Evolutionary conservation across 495 filamentous ascomycete species (phyloP).

Genomic region (Aspergillus homomorphus): DNA sequence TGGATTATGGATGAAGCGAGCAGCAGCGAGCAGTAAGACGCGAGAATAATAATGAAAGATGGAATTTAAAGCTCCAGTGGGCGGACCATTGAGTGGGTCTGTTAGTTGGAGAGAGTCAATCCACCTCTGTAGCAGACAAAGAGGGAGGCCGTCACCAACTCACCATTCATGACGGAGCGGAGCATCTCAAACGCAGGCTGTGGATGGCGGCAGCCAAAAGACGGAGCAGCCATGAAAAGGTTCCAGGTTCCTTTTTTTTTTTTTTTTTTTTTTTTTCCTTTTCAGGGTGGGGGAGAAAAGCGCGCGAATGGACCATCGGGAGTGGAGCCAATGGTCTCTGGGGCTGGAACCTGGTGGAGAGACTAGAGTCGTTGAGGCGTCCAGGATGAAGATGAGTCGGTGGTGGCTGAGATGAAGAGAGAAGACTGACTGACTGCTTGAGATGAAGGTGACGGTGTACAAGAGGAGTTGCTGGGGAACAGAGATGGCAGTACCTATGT

Average conservation of each 20-base stretch:
- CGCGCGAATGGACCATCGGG: slow-evolving; percentile 16
- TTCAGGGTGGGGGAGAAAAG: slow-evolving; percentile 9
- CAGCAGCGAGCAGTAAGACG: neutral
- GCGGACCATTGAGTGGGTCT: neutral
- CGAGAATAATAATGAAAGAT: neutral
- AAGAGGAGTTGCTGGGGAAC: neutral
- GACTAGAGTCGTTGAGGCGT: slow-evolving; percentile 14
- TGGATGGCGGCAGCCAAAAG: slow-evolving; percentile 9
- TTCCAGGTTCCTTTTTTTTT: slow-evolving; percentile 16
- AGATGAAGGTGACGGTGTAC: too few species aligned
- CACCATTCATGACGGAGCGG: slow-evolving; percentile 17
- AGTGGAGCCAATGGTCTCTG: slow-evolving; percentile 22
- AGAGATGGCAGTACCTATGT: neutral
- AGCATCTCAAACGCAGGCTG: slow-evolving; percentile 20
- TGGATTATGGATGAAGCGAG: neutral
- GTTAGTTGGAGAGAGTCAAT: neutral
- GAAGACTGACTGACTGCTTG: too few species aligned
- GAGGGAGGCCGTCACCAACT: slow-evolving; percentile 5
- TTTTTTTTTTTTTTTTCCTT: slow-evolving; percentile 16
- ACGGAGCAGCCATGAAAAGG: too few species aligned
- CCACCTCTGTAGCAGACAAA: slow-evolving; percentile 3
- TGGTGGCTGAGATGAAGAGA: neutral
- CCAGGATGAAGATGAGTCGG: slow-evolving; percentile 8
- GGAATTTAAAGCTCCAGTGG: slow-evolving; percentile 3
- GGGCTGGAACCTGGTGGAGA: slow-evolving; percentile 1